Conservation (phyloP, 2,329 filamentous ascomycete genomes). For the Mycocentrospora acerina region DNA sequence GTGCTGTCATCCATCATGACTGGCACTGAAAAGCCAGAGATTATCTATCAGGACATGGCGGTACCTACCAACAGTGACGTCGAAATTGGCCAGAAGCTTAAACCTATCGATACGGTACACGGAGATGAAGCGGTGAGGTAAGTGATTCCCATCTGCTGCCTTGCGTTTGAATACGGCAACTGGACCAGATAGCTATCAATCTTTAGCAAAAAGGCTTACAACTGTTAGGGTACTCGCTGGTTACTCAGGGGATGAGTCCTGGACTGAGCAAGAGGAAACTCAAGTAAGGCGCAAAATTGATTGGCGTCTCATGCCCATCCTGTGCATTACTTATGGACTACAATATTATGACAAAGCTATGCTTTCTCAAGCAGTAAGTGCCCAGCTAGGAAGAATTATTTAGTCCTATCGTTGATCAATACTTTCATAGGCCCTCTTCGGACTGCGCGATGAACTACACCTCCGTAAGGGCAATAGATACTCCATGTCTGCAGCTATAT, state of each 20-base stretch:
- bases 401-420: neutral
- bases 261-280: conserved; percentile 46
- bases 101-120: conserved; percentile 19
- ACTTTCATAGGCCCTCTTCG: conserved; percentile 38
- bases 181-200: no score
- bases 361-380: conserved; percentile 52
- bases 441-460: conserved; percentile 39
- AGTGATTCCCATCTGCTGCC: no score
- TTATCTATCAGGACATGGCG: conserved; percentile 11
- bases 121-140: conserved; percentile 22
- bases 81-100: conserved; percentile 8
- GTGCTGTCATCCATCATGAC: conserved; percentile 9
- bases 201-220: no score
- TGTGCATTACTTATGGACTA: conserved; percentile 25
- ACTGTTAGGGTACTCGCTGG: conserved; percentile 42
- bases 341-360: conserved; percentile 46
- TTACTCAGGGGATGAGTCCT: conserved; percentile 46
- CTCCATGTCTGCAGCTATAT: conserved; percentile 9
- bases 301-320: conserved; percentile 19
- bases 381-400: neutral
- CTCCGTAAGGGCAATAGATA: conserved; percentile 15
- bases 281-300: conserved; percentile 22
- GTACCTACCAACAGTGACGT: conserved; percentile 3
- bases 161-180: no score
- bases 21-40: conserved; percentile 12